Base-by-base conservation (phyloP, 352 stramenopile species). In the Phytophthora aleatoria region DNA sequence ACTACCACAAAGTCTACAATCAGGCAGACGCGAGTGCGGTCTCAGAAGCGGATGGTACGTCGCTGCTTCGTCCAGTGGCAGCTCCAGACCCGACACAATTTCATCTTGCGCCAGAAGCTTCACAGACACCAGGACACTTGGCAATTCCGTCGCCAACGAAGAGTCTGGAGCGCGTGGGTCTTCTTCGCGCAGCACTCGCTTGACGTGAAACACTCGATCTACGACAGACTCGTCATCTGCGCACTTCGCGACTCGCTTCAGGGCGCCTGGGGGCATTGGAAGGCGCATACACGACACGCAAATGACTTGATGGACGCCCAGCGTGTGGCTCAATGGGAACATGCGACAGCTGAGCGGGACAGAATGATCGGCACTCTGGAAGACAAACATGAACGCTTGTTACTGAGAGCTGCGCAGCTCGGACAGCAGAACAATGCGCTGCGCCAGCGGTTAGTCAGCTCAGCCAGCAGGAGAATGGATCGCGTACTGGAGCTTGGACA, bases 161-260 rank as follows among this genome's bases (percentile, higher is more conserved):
- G 28, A 10, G n/a, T 50, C 16, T 67, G 41, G 52, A 54, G 15
- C 28, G 33, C 42, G 27, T 73, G 65, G 65, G 28, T 61, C 13
- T 13, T 50, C 30, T 59, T 53, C 42, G 50, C 50, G 7, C 53
- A 63, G 31, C 65, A 66, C 31, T 62, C 54, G 3, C 24, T 50
- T 0, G 28, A 65, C 48, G 31, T 65, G 13, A 69, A 69, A 24
- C 55, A 65, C 9, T 53, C 9, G 12, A 45, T 62, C 45, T 69
- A 61, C 31, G 60, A 73, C 53, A 59, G 54, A 50, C 50, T 73
- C n/a, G 5, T 66, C 30, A 26, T 56, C 33, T 53, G 65, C 20
- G 65, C 42, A 6, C 51, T 64, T 44, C 64, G 35, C 20, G 30
- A 64, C 20, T 61, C 47, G 5, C 48, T 73, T 5, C 53, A 69